Evolutionary conservation across 106 monocot species (phyloP), one percentile per base, ranked within the genome.

Genomic region (Phalaenopsis aphrodite): DNA sequence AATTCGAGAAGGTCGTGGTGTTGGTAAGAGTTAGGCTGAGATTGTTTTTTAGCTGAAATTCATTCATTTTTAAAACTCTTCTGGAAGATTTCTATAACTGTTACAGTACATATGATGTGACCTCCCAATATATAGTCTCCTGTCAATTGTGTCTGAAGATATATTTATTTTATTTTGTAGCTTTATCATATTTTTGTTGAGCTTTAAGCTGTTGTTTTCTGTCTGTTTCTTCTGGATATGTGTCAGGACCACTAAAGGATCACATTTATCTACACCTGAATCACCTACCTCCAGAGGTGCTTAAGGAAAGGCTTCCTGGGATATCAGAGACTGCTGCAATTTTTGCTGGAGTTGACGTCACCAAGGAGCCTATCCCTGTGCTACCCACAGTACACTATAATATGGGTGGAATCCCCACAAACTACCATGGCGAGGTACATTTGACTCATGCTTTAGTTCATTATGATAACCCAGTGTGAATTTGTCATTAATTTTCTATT

Each of bases 311-410:
- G 73, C 94, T 99, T 85, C 98, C 94, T 75, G 98, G 98, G n/a
- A 99, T 99, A 85, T 99, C 94, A 23, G 92, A 99, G 84, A 99
- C 98, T 75, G 94, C 98, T 84, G 98, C 98, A 23, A 99, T 99
- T 76, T 98, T 99, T 91, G 87, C 98, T 71, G 98, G 98, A 81
- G 98, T 99, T 83, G 98, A 99, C 82, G 98, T 99, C 41, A 99
- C 98, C 37, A 99, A 99, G 86, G 98, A 99, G 80, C 98, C 98
- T 30, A 99, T 99, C 30, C 98, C 98, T 75, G 98, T 99, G 77
- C 82, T 99, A 75, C 98, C 98, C 48, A 99, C 98, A 43, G 98
- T 99, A 18, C 98, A 99, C 80, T 99, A 99, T 80, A 99, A 99
- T 78, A 99, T 99, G 98, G 98, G 98, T 85, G 98, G 98, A 15